These are phyloP conservation scores for Phialophora expanda DNA, from an alignment of 2,329 filamentous ascomycete genomes.

Conservation along the genomic window DNA sequence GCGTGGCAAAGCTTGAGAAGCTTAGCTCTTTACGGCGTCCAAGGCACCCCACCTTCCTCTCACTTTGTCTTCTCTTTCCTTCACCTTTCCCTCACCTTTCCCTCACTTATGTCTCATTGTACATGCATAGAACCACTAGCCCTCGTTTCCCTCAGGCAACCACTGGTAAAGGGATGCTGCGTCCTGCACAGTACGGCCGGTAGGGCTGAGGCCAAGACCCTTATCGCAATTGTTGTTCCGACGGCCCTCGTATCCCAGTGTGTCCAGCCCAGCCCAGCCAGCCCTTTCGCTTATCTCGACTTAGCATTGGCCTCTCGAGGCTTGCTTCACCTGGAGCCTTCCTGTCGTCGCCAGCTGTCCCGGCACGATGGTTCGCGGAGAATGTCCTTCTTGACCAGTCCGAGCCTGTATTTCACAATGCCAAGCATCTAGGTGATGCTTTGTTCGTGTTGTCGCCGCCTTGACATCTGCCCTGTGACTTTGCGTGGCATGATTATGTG, in stretches of 20 bases:
- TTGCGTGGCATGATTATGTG: neutral
- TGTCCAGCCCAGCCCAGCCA: neutral
- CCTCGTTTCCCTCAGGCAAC: neutral
- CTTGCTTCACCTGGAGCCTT: neutral
- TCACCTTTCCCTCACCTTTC: too few species aligned
- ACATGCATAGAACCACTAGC: neutral
- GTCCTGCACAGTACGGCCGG: neutral
- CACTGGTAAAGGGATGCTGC: neutral
- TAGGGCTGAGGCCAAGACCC: neutral
- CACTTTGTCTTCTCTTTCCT: too few species aligned
- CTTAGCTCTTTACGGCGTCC: neutral
- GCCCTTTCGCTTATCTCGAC: conserved; percentile 2
- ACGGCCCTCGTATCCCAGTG: neutral
- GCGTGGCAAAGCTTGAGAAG: neutral
- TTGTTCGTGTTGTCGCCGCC: neutral
- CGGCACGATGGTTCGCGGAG: neutral
- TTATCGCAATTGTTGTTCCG: too few species aligned
- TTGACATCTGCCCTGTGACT: neutral
- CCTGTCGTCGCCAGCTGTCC: neutral
- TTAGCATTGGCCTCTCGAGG: neutral
- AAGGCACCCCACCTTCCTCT: neutral
- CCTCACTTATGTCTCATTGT: neutral
- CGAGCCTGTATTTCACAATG: neutral
- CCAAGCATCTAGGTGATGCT: neutral
- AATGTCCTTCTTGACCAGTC: neutral